These are phyloP conservation scores for Knufia petricola DNA, from an alignment of 2,329 filamentous ascomycete genomes.

Conservation along the genomic window DNA sequence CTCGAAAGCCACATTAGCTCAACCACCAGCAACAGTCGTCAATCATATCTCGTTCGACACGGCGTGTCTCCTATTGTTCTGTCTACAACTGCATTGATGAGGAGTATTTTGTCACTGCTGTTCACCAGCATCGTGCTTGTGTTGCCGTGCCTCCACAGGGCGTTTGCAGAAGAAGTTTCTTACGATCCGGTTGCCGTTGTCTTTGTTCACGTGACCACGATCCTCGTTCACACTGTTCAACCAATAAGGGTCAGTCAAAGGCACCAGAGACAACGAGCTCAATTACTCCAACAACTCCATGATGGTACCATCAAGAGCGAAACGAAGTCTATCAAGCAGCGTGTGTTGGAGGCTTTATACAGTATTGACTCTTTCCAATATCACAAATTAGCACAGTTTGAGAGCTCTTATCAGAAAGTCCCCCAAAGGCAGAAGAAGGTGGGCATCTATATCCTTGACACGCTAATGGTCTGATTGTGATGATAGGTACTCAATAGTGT, in stretches of 20 bases:
- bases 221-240: neutral
- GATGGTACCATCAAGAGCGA: neutral
- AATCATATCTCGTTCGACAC: too few species aligned
- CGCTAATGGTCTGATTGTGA: too few species aligned
- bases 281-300: neutral
- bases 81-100: too few species aligned
- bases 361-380: neutral
- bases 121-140: neutral
- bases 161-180: neutral
- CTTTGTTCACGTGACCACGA: neutral
- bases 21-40: too few species aligned
- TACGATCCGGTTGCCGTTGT: neutral
- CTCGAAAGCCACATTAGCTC: too few species aligned
- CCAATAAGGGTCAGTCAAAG: neutral
- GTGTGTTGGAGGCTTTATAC: neutral
- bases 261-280: neutral
- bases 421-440: constrained; percentile 2
- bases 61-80: too few species aligned
- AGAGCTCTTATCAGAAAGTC: neutral
- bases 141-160: neutral
- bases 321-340: neutral
- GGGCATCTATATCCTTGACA: too few species aligned
- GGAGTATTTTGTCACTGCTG: too few species aligned
- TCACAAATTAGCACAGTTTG: neutral
- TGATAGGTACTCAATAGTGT: neutral